phyloP scores from a whole-genome alignment of 768 basidiomycete species.

The Lepiota brunneoincarnata region DNA sequence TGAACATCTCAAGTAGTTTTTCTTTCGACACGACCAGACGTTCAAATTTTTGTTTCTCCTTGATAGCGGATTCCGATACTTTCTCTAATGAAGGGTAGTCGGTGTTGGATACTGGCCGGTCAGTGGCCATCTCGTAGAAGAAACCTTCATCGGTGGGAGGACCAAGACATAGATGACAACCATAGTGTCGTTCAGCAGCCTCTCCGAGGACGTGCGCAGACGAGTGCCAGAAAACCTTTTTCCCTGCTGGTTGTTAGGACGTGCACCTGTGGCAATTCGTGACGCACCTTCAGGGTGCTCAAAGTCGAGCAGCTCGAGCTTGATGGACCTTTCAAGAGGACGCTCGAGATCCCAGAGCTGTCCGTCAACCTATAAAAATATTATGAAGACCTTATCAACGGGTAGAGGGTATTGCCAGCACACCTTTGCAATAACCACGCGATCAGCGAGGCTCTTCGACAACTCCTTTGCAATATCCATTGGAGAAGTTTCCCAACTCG shows the following conservation, averaged over 20 bases:
- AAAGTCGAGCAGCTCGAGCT: conserved; percentile 86
- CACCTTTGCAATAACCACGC: conserved; percentile 91
- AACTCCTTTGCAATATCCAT: conserved; percentile 88
- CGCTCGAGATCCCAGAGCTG: conserved; percentile 93
- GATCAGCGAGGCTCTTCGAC: conserved; percentile 83
- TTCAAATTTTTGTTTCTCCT: conserved; percentile 98
- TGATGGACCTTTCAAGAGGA: conserved; percentile 83
- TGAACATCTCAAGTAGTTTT: conserved; percentile 95
- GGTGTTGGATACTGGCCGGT: conserved; percentile 73
- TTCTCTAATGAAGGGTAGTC: conserved; percentile 93
- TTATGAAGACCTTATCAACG: background rate
- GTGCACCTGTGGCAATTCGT: background rate
- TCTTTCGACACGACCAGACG: conserved; percentile 92
- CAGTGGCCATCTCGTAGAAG: conserved; percentile 98
- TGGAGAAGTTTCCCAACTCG: conserved; percentile 93
- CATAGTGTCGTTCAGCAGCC: conserved; percentile 93
- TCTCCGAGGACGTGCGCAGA: conserved; percentile 98
- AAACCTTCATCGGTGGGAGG: conserved; percentile 98
- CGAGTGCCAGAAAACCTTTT: conserved; percentile 99
- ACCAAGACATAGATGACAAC: conserved; percentile 94
- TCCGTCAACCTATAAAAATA: conserved; percentile 64
- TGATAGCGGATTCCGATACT: conserved; percentile 80
- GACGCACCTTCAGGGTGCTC: conserved; percentile 80
- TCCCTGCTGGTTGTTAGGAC: conserved; percentile 47
- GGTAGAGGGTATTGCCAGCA: conserved; percentile 11